Conservation (phyloP, 441 rosid genomes). For the Melastoma candidum region DNA sequence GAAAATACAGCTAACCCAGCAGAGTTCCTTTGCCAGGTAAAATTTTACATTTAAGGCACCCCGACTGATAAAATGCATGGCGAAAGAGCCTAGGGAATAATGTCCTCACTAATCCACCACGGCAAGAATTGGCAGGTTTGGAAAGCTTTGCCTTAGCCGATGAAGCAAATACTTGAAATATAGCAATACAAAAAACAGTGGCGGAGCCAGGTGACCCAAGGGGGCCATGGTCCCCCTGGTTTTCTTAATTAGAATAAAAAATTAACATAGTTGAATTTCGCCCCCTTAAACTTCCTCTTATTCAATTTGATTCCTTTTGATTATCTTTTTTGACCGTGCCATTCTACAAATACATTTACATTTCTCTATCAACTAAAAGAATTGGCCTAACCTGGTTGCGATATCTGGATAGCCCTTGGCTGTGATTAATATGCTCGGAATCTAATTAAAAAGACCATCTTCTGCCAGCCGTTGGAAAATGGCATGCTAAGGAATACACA, state of each 20-base stretch:
- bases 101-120: constrained; percentile 71
- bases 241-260: too few relatives aligned
- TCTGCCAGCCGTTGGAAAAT: constrained; percentile 84
- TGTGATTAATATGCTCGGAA: constrained; percentile 80
- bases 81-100: not conserved
- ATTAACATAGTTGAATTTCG: too few relatives aligned
- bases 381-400: constrained; percentile 59
- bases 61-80: not conserved
- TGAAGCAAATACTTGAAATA: constrained; percentile 60
- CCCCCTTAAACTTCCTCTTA: too few relatives aligned
- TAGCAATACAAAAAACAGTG: not conserved
- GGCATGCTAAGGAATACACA: constrained; percentile 52
- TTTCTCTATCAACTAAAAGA: constrained; percentile 1
- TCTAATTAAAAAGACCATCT: constrained; percentile 64
- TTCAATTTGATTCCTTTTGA: too few relatives aligned
- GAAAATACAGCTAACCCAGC: constrained; percentile 72
- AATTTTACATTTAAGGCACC: not conserved
- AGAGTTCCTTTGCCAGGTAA: constrained; percentile 48
- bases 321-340: too few relatives aligned
- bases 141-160: constrained; percentile 58
- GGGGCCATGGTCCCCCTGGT: too few relatives aligned
- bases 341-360: not conserved
- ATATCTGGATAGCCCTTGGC: constrained; percentile 97
- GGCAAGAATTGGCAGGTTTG: constrained; percentile 69
- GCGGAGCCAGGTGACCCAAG: too few relatives aligned